Evolutionary conservation across 768 basidiomycete species (phyloP), one percentile per base, ranked within the genome.

Genomic region (Pisolithus tinctorius): DNA sequence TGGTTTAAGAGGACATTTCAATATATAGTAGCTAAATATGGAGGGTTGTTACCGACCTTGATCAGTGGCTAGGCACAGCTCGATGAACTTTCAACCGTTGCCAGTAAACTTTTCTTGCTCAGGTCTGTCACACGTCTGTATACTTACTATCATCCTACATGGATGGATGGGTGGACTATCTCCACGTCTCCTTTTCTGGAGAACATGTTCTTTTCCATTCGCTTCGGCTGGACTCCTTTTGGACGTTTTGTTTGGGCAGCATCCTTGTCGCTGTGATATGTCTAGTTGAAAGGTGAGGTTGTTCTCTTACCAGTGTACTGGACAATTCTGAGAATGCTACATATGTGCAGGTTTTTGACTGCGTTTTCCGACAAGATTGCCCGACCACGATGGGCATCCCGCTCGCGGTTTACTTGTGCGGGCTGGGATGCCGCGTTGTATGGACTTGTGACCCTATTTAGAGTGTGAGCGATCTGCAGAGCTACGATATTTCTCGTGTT

Each of bases 351-450:
- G 54, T 56, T 76, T 10, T 53, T 84, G 13, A 76, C 81, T 1
- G 75, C 75, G 26, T 64, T 74, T 9, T 68, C 75, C 42, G 74
- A 77, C 45, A 76, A 69, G 51, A 70, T 72, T n/a, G 73, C 79
- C 74, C 59, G 56, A 9, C 82, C 82, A n/a, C 64, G 52, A 9
- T 59, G 60, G 36, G 59, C 71, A 11, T 66, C 68, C 31, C 67
- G 68, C 37, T 75, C 79, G 23, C 73, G 76, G 27, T 57, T 76
- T 51, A 67, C 66, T 34, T 68, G 65, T 23, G 79, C 80, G 16
- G 54, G 76, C 4, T 85, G 83, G 82, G 72, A 75, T 48, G 65
- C 81, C 5, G 58, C 59, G 11, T 49, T 85, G 38, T 86, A 84
- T 61, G 79, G 79, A 68, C 45, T 76, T 14, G 75, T 76, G n/a